phyloP scores from a whole-genome alignment of 2,329 filamentous ascomycete genomes.

The Cladosporium halotolerans region DNA sequence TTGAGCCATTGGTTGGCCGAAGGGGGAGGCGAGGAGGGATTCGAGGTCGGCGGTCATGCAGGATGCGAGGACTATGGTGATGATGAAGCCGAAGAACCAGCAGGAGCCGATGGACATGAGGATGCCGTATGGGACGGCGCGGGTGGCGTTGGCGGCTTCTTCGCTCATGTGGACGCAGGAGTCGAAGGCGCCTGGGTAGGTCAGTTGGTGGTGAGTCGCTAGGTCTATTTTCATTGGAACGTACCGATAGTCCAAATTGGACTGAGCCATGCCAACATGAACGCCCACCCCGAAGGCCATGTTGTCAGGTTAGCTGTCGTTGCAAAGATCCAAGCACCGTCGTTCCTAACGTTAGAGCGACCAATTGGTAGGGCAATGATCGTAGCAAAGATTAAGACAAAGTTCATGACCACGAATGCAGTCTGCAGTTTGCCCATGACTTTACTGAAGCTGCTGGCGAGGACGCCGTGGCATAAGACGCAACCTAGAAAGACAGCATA shows the following conservation, averaged over 20 bases:
- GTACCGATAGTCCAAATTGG: slow-evolving; percentile 54
- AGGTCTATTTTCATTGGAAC: not conserved
- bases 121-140: slow-evolving; percentile 55
- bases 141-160: slow-evolving; percentile 55
- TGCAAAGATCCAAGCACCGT: slow-evolving; percentile 49
- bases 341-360: slow-evolving; percentile 31
- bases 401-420: slow-evolving; percentile 49
- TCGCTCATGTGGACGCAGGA: slow-evolving; percentile 55
- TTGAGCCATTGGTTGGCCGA: slow-evolving; percentile 56
- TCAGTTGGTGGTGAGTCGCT: not conserved
- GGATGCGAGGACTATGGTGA: slow-evolving; percentile 52
- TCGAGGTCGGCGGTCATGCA: slow-evolving; percentile 50
- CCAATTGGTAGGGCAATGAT: slow-evolving; percentile 53
- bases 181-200: slow-evolving; percentile 43
- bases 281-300: slow-evolving; percentile 44
- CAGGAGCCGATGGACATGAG: slow-evolving; percentile 51
- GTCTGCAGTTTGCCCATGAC: slow-evolving; percentile 56
- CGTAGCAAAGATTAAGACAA: slow-evolving; percentile 49
- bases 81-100: slow-evolving; percentile 53
- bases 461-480: slow-evolving; percentile 49
- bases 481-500: slow-evolving; percentile 53
- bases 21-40: slow-evolving; percentile 43
- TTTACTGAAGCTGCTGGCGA: slow-evolving; percentile 48
- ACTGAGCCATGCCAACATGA: slow-evolving; percentile 55
- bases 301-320: slow-evolving; percentile 52